Evolutionary conservation across 129 eudicot genomes (phyloP), one percentile per base, ranked within the genome.

Genomic region (Glebionis coronaria): DNA sequence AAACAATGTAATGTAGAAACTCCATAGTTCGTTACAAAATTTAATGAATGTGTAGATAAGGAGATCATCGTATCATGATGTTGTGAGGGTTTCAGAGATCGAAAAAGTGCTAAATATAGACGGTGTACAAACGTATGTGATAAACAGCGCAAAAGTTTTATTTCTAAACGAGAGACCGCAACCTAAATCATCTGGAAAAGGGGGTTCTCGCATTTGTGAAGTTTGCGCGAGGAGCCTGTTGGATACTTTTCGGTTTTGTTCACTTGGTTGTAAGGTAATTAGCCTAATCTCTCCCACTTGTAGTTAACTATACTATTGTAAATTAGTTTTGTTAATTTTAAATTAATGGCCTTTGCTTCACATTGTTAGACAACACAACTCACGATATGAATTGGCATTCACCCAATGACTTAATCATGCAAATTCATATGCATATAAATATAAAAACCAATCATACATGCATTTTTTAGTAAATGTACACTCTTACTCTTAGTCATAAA

Each of bases 31-130:
- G 12, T 46, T 60, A 10, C 29, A 25, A 70, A 56, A 14, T 59
- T 13, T n/a, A 58, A 45, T 46, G 58, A 58, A 46, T 45, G 15
- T 61, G 71, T 70, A 90, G 97, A 90, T 90, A 87, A 65, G 97
- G 72, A 69, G 95, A 79, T 90, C 97, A 10, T 90, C 97, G 20
- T 90, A 90, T 21, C 97, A 90, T 53, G 95, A 90, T 69, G 97
- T 90, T 49, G 97, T 90, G 69, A 73, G 97, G 67, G 97, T 90
- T 29, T 87, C 91, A 29, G 97, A 90, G 75, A 79, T 90, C 23
- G 91, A 90, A 51, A 84, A 77, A 55, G 90, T 76, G 23, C 35
- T 90, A 73, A 91, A 90, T 63, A 84, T 84, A 50, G 81, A 90
- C 28, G 95, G 95, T 47, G 95, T 90, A 1, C 97, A 90, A 59